Evolutionary conservation across 345 rosid species (phyloP).

Genomic region (Noccaea bulbosa): DNA sequence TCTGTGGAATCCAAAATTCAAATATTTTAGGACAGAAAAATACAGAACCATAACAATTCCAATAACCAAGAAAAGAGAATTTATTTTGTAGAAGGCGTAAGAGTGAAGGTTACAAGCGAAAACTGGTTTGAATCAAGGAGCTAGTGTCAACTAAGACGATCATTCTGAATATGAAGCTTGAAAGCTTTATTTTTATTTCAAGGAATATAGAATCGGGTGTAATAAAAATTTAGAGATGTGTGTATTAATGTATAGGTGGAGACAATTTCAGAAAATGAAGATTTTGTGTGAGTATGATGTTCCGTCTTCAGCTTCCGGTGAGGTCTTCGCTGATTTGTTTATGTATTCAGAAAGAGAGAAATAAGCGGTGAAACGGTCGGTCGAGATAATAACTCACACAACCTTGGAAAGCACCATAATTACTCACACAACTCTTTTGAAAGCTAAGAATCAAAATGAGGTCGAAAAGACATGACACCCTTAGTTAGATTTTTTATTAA

Average conservation of each 20-base stretch:
- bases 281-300: constrained; percentile 31
- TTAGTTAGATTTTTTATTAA: not conserved
- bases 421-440: too few relatives aligned
- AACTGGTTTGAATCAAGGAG: constrained; percentile 3
- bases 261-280: constrained; percentile 31
- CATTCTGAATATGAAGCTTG: constrained; percentile 19
- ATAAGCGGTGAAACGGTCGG: constrained; percentile 44
- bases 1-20: constrained; percentile 18
- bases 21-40: not conserved
- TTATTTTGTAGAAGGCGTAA: not conserved
- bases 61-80: not conserved
- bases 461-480: too few relatives aligned
- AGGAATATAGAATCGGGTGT: constrained; percentile 6
- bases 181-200: not conserved
- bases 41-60: not conserved
- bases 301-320: constrained; percentile 40
- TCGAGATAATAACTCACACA: too few relatives aligned
- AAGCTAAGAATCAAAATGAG: too few relatives aligned
- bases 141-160: not conserved
- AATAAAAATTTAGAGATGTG: constrained; percentile 17
- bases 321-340: constrained; percentile 25
- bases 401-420: too few relatives aligned
- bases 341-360: not conserved
- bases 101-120: not conserved
- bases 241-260: constrained; percentile 20